Evolutionary conservation across 2,329 filamentous ascomycete species (phyloP).

Genomic region (Aspergillus quadricinctus): DNA sequence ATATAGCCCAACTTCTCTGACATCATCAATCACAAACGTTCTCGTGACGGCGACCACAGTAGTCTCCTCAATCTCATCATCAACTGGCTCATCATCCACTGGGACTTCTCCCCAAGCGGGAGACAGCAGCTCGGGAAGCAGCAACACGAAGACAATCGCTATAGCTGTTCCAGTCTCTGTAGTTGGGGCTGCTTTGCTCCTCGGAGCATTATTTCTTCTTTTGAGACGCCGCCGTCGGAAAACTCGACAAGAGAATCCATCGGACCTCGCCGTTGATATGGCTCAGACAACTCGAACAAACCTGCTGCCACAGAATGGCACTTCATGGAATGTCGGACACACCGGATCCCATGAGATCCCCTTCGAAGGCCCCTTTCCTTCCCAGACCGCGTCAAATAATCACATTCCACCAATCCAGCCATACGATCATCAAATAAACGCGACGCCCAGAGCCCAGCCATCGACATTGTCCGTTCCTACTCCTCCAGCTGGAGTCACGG

Average conservation of each 20-base stretch:
- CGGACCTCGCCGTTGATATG: slow-evolving; percentile 6
- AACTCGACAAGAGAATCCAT: slow-evolving; percentile 9
- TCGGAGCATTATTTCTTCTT: slow-evolving; percentile 24
- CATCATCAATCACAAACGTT: background rate
- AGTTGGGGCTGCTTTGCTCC: slow-evolving; percentile 19
- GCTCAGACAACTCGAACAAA: slow-evolving; percentile 3
- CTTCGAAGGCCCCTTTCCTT: slow-evolving; percentile 4
- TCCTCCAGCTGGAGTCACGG: background rate
- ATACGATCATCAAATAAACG: background rate
- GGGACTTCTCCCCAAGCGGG: background rate
- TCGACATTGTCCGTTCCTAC: slow-evolving; percentile 1
- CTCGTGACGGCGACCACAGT: background rate
- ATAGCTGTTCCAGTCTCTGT: slow-evolving; percentile 32
- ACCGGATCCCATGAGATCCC: slow-evolving; percentile 1
- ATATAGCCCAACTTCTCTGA: background rate
- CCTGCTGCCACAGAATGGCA: slow-evolving; percentile 5
- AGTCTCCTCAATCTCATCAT: background rate
- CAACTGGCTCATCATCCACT: background rate
- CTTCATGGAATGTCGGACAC: background rate
- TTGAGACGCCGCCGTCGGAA: slow-evolving; percentile 19
- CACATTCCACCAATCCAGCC: background rate
- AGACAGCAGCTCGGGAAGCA: background rate
- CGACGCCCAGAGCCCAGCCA: slow-evolving; percentile 4
- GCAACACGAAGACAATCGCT: slow-evolving; percentile 22
- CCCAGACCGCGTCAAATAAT: background rate